Conservation (phyloP, 2,329 filamentous ascomycete species). For the Thielaviopsis euricoi region DNA sequence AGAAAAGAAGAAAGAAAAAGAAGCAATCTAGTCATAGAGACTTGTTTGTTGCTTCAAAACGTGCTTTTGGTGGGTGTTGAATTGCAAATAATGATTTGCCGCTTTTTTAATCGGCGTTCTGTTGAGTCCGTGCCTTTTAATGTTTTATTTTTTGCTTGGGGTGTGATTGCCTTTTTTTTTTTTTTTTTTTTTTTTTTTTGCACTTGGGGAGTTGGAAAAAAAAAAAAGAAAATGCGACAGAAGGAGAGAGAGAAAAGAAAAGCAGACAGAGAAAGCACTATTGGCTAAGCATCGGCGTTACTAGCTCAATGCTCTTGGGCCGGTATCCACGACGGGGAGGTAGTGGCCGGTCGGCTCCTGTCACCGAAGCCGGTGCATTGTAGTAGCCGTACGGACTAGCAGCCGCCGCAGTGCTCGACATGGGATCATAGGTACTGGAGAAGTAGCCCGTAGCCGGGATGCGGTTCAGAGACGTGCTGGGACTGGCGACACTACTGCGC, state of each 20-base stretch:
- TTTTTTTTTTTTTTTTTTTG: too few relatives aligned
- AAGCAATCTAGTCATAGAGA: background rate
- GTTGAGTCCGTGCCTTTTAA: conserved; percentile 8
- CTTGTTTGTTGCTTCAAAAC: background rate
- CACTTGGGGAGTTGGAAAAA: too few relatives aligned
- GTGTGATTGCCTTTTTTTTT: background rate
- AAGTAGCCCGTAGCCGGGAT: conserved; percentile 25
- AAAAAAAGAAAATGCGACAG: background rate
- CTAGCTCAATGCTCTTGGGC: conserved; percentile 46
- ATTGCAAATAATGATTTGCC: background rate
- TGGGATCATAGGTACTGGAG: conserved; percentile 36
- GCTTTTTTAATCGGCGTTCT: background rate
- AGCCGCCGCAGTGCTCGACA: conserved; percentile 20
- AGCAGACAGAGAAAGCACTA: conserved; percentile 15
- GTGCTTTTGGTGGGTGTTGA: background rate
- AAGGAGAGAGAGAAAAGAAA: background rate
- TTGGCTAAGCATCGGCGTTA: conserved; percentile 40
- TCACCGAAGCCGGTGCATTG: conserved; percentile 14
- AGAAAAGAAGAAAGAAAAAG: background rate
- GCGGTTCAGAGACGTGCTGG: conserved; percentile 34
- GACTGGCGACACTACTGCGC: conserved; percentile 35
- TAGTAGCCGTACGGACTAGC: conserved; percentile 20
- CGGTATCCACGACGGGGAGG: conserved; percentile 39
- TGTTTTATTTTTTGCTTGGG: background rate
- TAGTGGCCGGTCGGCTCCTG: conserved; percentile 36